phyloP scores from a whole-genome alignment of 1,284 basidiomycete species.

The Pascua guehoae region DNA sequence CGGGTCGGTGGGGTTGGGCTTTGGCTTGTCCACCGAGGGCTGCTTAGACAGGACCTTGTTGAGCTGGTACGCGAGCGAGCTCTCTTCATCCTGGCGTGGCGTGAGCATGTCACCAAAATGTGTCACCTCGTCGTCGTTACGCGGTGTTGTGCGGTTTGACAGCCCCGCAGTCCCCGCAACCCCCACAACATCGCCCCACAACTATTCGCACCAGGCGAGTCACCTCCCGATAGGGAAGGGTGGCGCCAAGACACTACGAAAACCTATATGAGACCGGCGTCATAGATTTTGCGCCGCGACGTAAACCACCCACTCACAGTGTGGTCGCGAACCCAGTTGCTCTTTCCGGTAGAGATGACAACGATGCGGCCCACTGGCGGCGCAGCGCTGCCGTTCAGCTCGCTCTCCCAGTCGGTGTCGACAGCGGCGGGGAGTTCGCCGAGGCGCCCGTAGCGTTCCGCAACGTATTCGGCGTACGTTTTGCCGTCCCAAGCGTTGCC shows the following conservation, averaged over 20 bases:
- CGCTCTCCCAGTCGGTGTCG: conserved; percentile 69
- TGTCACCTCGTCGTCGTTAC: too few species aligned
- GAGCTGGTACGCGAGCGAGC: conserved; percentile 65
- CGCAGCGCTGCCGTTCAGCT: conserved; percentile 76
- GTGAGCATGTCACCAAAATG: background rate
- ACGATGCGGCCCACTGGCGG: conserved; percentile 75
- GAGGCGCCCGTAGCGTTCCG: conserved; percentile 56
- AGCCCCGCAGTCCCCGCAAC: too few species aligned
- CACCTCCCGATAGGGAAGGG: too few species aligned
- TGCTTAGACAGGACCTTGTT: conserved; percentile 24
- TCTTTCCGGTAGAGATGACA: conserved; percentile 80
- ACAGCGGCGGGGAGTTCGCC: conserved; percentile 68
- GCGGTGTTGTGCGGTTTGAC: too few species aligned
- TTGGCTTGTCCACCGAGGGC: conserved; percentile 14
- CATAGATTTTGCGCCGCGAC: too few species aligned
- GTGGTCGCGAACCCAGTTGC: conserved; percentile 77
- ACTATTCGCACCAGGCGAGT: too few species aligned
- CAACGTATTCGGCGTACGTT: conserved; percentile 31
- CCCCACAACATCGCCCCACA: too few species aligned
- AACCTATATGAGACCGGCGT: too few species aligned
- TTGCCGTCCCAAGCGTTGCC: conserved; percentile 34
- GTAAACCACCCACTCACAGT: too few species aligned
- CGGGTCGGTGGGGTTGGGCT: conserved; percentile 15
- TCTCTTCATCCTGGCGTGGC: conserved; percentile 52
- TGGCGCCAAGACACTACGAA: too few species aligned